Evolutionary conservation across 345 rosid genomes (phyloP), one percentile per base, ranked within the genome.

Genomic region (Garcia nutans): DNA sequence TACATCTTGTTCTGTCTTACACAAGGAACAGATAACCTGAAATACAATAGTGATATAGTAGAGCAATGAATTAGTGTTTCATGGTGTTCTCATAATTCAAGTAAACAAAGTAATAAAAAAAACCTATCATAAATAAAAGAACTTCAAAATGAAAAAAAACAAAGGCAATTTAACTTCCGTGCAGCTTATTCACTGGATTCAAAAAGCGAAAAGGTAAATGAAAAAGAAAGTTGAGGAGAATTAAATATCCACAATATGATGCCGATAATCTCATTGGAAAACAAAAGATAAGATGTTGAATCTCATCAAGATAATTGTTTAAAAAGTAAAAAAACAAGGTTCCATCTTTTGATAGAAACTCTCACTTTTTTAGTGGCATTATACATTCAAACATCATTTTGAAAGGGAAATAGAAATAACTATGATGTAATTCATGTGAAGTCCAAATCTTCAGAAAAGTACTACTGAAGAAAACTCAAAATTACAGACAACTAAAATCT

Each of bases 21-120:
- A 90, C 52, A 92, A 65, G 33, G 95, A 90, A 74, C 97, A 90
- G 54, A 92, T 77, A 23, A 92, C 89, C 97, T 89, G 93, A 23
- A 42, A 57, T 15, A 68, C n/a, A 60, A 31, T 54, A 52, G 24
- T 3, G 15, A 59, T 2, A 70, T 6, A 54, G 42, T 20, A 67
- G 4, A 74, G 42, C 16, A 19, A 23, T 7, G 15, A 16, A 57
- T 61, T 55, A 70, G 33, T 12, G 60, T 17, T 22, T 62, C 23
- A 10, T 33, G 5, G 5, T 60, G 3, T 24, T 15, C 37, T 16
- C 33, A 42, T 20, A 19, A 62, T 4, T 63, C 58, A 23, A 55
- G n/a, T 16, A 22, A 56, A 50, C 54, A 72, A 75, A 47, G 50
- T 8, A 47, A 47, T 47, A 47, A 47, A 47, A 47, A 10, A 45